Conservation (phyloP, 192 early-diverging fungal species). For the Linnemannia hyalina region DNA sequence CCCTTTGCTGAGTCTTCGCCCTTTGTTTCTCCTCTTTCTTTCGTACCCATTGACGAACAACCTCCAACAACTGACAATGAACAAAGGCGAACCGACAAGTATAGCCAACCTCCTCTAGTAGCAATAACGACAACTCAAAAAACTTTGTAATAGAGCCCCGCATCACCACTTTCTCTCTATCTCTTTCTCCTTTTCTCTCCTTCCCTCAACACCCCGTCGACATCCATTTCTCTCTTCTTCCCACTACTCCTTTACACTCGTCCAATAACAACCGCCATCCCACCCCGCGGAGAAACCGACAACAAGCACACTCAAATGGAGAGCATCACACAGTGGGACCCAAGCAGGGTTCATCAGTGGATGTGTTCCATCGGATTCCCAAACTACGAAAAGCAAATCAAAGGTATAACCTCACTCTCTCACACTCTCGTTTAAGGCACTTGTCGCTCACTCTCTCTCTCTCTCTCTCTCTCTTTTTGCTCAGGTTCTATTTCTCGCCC, state of each 20-base stretch:
- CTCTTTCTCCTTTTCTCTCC: neutral
- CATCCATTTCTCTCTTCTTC: neutral
- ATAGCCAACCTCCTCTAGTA: neutral
- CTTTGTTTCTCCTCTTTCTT: neutral
- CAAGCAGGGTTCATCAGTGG: constrained; percentile 67
- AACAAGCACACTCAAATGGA: constrained; percentile 50
- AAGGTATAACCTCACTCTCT: constrained; percentile 49
- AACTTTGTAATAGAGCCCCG: neutral
- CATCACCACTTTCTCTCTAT: neutral
- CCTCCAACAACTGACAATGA: neutral
- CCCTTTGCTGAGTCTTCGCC: neutral
- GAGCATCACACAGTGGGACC: constrained; percentile 69
- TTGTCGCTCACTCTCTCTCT: no score
- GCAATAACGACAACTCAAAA: neutral
- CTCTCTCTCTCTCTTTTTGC: neutral
- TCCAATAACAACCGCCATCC: neutral
- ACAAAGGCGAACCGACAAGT: neutral
- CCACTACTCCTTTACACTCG: neutral
- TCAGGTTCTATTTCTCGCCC: neutral
- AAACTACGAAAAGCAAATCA: constrained; percentile 67
- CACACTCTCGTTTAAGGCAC: no score
- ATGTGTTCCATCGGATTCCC: constrained; percentile 66
- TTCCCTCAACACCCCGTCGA: neutral
- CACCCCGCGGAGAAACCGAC: neutral
- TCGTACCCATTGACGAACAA: neutral